Evolutionary conservation across 306 rosid species (phyloP), one percentile per base, ranked within the genome.

Genomic region (Cucurbita ficifolia): DNA sequence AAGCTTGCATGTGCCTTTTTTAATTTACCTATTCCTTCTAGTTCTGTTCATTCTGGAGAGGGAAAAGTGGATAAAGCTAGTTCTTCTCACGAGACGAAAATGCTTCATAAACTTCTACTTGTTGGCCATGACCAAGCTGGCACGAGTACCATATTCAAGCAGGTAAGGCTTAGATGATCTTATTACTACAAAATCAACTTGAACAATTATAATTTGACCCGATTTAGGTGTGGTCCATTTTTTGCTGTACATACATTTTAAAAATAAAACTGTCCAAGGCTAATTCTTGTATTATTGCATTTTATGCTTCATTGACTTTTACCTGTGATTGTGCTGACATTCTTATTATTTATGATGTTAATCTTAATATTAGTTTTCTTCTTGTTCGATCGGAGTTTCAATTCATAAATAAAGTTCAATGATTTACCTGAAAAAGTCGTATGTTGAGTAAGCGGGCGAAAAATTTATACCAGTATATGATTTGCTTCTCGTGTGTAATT

Each of bases 111-210:
- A 72, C 76, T 87, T 82, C 79, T 89, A 73, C 83, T 92, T 68
- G 82, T 89, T 72, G 97, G 97, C 58, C 65, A 83, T 78, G 77
- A 59, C 49, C 83, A 89, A 78, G 84, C 94, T 71, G 96, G 96
- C 83, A 82, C 96, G 35, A 78, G 97, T 78, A 87, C 97, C 14
- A 82, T 89, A 75, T 87, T 83, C 76, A 89, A 92, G 79, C 97
- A 89, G 96, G 97, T 87, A 77, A 29, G 0, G 33, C 33, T 29
- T 29, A 29, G 33, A 3, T 29, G 33, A 29, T 29, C 33, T 29
- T 29, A 29, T 29, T 29, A 24, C 29, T 24, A 3, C 2, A 24
- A 3, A 24, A 24, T 24, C 29, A 24, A 24, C 29, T 24, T 24
- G 29, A 24, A 24, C 29, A 24, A 1, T 24, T 24, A 24, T 24